Conservation (phyloP, 257 asterid genomes). For the Vinca minor region DNA sequence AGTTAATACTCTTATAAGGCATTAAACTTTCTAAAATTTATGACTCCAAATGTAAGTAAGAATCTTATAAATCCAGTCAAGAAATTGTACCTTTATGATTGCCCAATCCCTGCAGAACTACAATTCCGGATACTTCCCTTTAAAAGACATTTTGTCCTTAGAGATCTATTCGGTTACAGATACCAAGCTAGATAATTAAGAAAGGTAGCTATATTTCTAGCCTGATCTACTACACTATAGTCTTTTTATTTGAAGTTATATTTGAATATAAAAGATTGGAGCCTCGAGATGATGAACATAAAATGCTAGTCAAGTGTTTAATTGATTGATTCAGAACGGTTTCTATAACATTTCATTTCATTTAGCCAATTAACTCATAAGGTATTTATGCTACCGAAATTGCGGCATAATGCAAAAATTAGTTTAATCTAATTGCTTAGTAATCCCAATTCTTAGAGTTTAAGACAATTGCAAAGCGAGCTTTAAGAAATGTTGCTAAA, state of each 20-base stretch:
- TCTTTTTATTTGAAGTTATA: neutral
- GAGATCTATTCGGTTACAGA: neutral
- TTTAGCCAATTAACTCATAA: neutral
- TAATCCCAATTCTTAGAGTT: neutral
- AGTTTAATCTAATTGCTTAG: neutral
- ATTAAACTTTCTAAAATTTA: neutral
- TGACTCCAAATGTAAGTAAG: neutral
- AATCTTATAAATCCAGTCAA: neutral
- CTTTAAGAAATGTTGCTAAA: neutral
- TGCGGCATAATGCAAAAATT: neutral
- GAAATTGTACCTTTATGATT: neutral
- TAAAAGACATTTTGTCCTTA: neutral
- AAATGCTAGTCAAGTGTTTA: neutral
- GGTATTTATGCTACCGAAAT: neutral
- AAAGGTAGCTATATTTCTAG: neutral
- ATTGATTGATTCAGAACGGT: neutral
- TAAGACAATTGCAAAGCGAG: neutral
- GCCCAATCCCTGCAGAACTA: neutral
- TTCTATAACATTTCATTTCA: neutral
- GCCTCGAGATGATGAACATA: neutral
- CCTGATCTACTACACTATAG: neutral
- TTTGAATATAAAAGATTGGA: neutral
- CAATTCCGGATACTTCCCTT: neutral
- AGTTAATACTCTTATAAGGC: neutral
- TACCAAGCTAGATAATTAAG: neutral